Conservation (phyloP, 345 rosid species). For the Aquilaria malaccensis region DNA sequence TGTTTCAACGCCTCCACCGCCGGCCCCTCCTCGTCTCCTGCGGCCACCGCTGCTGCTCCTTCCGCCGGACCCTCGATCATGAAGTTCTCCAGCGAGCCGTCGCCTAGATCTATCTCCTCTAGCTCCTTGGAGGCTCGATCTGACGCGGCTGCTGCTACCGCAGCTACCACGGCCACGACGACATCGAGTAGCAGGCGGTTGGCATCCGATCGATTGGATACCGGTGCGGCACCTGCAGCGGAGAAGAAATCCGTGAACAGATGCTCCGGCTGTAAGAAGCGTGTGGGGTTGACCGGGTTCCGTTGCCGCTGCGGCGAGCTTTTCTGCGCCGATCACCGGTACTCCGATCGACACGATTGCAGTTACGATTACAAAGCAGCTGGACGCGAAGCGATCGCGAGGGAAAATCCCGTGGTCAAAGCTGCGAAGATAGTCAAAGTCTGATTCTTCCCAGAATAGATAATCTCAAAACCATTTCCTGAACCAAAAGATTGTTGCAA, state of each 20-base stretch:
- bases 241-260: constrained; percentile 67
- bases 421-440: constrained; percentile 95
- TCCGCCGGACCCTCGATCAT: constrained; percentile 28
- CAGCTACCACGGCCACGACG: constrained; percentile 13
- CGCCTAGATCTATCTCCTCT: constrained; percentile 46
- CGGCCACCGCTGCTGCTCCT: constrained; percentile 5
- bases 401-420: constrained; percentile 90
- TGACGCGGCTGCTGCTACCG: not conserved
- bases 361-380: constrained; percentile 86
- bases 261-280: constrained; percentile 78
- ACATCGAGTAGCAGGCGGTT: constrained; percentile 11
- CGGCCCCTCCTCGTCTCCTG: constrained; percentile 19
- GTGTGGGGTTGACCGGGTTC: constrained; percentile 95
- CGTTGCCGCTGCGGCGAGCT: constrained; percentile 95
- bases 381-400: constrained; percentile 88
- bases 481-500: not conserved
- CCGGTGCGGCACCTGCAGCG: constrained; percentile 15
- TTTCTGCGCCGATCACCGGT: constrained; percentile 89
- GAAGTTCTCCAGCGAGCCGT: constrained; percentile 36
- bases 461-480: not conserved
- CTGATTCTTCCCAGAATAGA: constrained; percentile 19
- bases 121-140: constrained; percentile 22
- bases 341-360: constrained; percentile 93
- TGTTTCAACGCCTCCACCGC: constrained; percentile 69
- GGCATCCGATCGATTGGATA: constrained; percentile 19